A percentile compares a stretch with the other conserved stretches of the same genome.
These are phyloP conservation scores for Gossypium longicalyx DNA, from an alignment of 345 rosid genomes.

Conservation along the genomic window DNA sequence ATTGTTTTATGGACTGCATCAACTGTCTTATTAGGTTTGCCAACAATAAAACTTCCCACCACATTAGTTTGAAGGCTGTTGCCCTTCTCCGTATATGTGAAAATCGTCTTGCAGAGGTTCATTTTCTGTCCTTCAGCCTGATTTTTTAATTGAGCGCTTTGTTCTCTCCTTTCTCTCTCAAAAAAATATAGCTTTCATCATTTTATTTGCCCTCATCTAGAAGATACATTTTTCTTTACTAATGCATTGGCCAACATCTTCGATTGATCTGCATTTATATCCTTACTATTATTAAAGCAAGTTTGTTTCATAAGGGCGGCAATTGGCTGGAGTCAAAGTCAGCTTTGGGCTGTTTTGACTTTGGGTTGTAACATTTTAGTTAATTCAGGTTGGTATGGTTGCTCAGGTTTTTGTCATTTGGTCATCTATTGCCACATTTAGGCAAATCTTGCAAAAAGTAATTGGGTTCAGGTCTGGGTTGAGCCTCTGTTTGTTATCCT, in stretches of 20 bases:
- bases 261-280: neutral
- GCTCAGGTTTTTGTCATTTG: neutral
- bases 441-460: neutral
- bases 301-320: neutral
- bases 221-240: neutral
- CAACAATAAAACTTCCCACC: slow-evolving; percentile 81
- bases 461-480: neutral
- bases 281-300: neutral
- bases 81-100: slow-evolving; percentile 98
- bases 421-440: neutral
- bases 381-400: neutral
- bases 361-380: neutral
- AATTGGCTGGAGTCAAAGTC: neutral
- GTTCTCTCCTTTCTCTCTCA: neutral
- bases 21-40: slow-evolving; percentile 97
- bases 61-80: slow-evolving; percentile 96
- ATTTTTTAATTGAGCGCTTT: neutral
- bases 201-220: neutral
- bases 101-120: slow-evolving; percentile 98
- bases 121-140: slow-evolving; percentile 11
- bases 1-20: slow-evolving; percentile 97
- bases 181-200: neutral
- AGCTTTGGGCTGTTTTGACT: neutral
- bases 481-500: neutral
- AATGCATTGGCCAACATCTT: neutral